A percentile compares a stretch with the other conserved stretches of the same genome.
These are phyloP conservation scores for Quercus agrifolia DNA, from an alignment of 306 rosid genomes.

Conservation along the genomic window DNA sequence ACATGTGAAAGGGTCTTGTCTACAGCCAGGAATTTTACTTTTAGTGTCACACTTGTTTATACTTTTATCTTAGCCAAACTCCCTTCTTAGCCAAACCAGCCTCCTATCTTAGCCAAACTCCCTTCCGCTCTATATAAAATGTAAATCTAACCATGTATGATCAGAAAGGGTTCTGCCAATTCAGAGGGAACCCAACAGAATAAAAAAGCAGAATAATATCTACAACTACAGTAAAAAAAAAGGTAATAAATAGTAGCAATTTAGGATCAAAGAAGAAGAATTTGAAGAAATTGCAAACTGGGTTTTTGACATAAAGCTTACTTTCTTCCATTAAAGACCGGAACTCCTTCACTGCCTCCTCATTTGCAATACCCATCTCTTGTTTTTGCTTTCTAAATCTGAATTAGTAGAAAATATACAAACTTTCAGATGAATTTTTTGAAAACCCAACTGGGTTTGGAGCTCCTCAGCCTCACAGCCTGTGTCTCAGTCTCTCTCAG, in stretches of 20 bases:
- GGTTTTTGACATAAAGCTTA: constrained; percentile 14
- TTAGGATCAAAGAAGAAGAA: constrained; percentile 31
- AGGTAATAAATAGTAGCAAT: constrained; percentile 1
- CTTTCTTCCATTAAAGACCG: constrained; percentile 66
- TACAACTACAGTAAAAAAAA: not conserved
- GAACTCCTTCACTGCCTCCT: constrained; percentile 75
- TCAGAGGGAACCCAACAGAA: not conserved
- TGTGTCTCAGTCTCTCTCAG: too few relatives aligned
- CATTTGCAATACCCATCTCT: constrained; percentile 62
- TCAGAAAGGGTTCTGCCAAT: not conserved
- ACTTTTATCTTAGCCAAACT: too few relatives aligned
- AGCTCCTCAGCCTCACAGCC: too few relatives aligned
- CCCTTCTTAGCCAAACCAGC: too few relatives aligned
- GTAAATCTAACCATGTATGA: not conserved
- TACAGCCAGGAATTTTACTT: too few relatives aligned
- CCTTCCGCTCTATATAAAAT: not conserved
- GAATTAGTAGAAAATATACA: constrained; percentile 19
- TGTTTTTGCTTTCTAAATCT: constrained; percentile 5
- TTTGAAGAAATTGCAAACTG: constrained; percentile 9
- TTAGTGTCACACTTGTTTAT: too few relatives aligned
- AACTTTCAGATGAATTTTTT: not conserved
- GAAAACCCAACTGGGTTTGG: too few relatives aligned
- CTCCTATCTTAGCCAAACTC: not conserved
- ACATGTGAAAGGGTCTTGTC: too few relatives aligned
- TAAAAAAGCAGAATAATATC: not conserved